Conservation (phyloP, 495 filamentous ascomycete species). For the Hypoxylon cercidicola region DNA sequence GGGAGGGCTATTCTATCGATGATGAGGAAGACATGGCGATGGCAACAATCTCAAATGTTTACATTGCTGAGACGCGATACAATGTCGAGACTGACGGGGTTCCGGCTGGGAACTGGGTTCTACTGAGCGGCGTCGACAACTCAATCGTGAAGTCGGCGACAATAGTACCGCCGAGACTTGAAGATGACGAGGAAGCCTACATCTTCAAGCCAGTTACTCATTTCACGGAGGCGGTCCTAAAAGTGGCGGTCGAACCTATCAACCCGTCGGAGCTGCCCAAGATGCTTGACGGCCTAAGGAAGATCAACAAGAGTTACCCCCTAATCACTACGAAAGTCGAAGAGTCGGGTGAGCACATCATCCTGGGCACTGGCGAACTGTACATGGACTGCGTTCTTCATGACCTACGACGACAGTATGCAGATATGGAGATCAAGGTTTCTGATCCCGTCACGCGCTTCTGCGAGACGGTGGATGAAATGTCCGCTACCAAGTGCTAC, state of each 20-base stretch:
- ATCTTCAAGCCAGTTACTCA: constrained; percentile 94
- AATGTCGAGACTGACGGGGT: constrained; percentile 91
- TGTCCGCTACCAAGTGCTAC: constrained; percentile 97
- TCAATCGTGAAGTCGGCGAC: constrained; percentile 99
- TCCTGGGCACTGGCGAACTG: constrained; percentile 93
- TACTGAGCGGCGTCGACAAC: constrained; percentile 92
- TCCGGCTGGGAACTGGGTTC: constrained; percentile 94
- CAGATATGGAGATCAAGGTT: constrained; percentile 99
- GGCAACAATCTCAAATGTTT: constrained; percentile 88
- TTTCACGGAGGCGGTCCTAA: constrained; percentile 97
- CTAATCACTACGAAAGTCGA: constrained; percentile 96
- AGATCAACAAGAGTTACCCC: constrained; percentile 97
- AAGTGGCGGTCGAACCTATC: constrained; percentile 97
- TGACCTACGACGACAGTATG: constrained; percentile 90
- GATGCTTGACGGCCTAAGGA: constrained; percentile 96
- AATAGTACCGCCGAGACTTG: constrained; percentile 80
- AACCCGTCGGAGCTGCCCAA: constrained; percentile 99
- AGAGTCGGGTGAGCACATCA: constrained; percentile 96
- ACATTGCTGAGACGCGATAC: constrained; percentile 94
- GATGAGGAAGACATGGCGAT: constrained; percentile 97
- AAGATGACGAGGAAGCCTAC: constrained; percentile 89
- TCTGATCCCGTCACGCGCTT: constrained; percentile 98
- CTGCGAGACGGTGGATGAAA: constrained; percentile 98
- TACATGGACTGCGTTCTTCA: constrained; percentile 99
- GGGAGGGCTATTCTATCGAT: constrained; percentile 94